Base-by-base conservation (phyloP, 176 grass and related monocot genomes). In the Chloris gayana region DNA sequence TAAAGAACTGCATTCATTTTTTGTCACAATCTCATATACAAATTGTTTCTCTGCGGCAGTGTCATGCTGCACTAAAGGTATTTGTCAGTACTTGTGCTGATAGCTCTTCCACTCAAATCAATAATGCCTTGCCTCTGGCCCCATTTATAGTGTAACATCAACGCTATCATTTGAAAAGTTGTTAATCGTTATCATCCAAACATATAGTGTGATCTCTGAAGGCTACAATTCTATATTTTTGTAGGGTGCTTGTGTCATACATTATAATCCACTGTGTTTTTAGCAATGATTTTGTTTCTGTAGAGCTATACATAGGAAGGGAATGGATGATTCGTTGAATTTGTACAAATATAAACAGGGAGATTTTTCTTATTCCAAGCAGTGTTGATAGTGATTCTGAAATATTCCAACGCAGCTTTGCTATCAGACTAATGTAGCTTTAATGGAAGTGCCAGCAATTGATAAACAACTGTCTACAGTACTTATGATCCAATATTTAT, bases 51-150 rank as follows among this genome's bases (percentile, higher is more conserved):
- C n/a, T 88, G 37, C 47, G 31, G 31, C 77, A 74, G 66, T 84
- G 68, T 51, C 53, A 80, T 50, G 33, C 51, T 1, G 10, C 38
- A 67, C 57, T 58, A 44, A 82, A 77, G 66, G 42, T 84, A 68
- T 76, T 18, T 68, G 38, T 65, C 79, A 90, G 70, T 59, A 70
- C 60, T 82, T 84, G n/a, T 78, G 21, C 85, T 71, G 79, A 39
- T 79, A 79, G 29, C 35, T 57, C 85, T 75, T 46, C 64, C 44
- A 75, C 64, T 70, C 56, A 80, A 79, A 46, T 91, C 54, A 91
- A 78, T 67, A 80, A 69, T 78, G 67, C 35, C 30, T 71, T 73
- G 58, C 72, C 78, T 25, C 49, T 78, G 51, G 39, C 8, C 37
- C 82, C 71, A 76, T 56, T 75, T 74, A 37, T 37, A 37, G 39